Evolutionary conservation across 352 stramenopile species (phyloP).

Genomic region (Globisporangium polare): DNA sequence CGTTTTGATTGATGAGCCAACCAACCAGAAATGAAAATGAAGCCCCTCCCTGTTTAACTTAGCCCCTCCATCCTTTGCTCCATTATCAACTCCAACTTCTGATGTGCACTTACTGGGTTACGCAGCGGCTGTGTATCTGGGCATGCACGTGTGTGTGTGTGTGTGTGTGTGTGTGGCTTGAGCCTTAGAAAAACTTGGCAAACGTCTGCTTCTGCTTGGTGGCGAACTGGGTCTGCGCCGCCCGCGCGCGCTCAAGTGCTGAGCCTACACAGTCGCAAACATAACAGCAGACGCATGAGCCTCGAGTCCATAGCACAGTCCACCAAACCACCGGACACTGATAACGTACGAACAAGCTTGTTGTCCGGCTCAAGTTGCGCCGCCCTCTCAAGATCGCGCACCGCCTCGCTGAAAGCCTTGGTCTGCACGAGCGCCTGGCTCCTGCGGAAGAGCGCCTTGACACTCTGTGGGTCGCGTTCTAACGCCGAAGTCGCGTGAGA

Average conservation of each 20-base stretch:
- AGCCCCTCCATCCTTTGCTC: conserved; percentile 1
- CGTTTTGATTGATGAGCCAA: conserved; percentile 12
- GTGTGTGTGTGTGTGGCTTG: background rate
- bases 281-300: background rate
- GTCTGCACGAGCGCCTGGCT: conserved; percentile 51
- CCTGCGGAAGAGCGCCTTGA: conserved; percentile 63
- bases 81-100: background rate
- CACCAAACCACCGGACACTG: background rate
- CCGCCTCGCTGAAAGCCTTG: conserved; percentile 55
- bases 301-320: background rate
- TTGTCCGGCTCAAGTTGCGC: conserved; percentile 35
- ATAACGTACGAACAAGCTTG: conserved; percentile 34
- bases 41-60: conserved; percentile 68
- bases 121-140: background rate
- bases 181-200: conserved; percentile 24
- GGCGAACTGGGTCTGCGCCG: conserved; percentile 28
- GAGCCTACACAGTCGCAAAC: conserved; percentile 9
- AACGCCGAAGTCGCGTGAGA: conserved; percentile 46
- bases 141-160: background rate
- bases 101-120: background rate
- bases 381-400: conserved; percentile 44
- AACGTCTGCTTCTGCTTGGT: conserved; percentile 43
- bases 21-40: conserved; percentile 24
- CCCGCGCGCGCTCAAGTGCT: conserved; percentile 23
- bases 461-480: conserved; percentile 32